Evolutionary conservation across 768 basidiomycete species (phyloP), one percentile per base, ranked within the genome.

Genomic region (Strobilomyces echinocephalus): DNA sequence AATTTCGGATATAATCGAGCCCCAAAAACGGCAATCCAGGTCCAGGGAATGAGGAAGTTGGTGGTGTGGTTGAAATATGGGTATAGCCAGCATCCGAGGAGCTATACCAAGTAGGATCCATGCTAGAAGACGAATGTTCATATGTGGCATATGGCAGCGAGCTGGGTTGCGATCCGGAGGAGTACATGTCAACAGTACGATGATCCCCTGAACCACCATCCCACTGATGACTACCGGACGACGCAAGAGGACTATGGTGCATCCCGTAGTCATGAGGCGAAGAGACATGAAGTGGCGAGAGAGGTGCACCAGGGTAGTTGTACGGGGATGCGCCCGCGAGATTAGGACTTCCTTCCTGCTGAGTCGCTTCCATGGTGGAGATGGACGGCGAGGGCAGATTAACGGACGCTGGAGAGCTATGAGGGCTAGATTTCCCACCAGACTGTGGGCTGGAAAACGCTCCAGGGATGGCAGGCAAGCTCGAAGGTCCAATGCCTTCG

Each of bases 21-120:
- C 89, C 91, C 30, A 82, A 79, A 75, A 92, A 93, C 1, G 89
- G 91, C n/a, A 91, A 74, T 36, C 88, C 88, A 21, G 83, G 76
- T 9, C 82, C 81, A 57, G 84, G 74, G 65, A 90, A 90, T 5
- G 78, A 75, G n/a, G 85, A 69, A 6, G 77, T 79, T 12, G 84
- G 79, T 3, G 85, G 79, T 11, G 83, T 80, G 11, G 77, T 79
- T 6, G 82, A 83, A 31, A 80, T 70, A 5, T 76, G 76, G 46
- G 70, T 49, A 67, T 65, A 61, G 73, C 72, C 63, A 71, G 60
- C 72, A 75, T 60, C 68, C 65, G 58, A 73, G 75, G 53, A 59
- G 38, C 64, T 53, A 45, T 69, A 69, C 69, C 69, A 69, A n/a
- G 59, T 18, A 20, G 76, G 72, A 58, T 79, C 75, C 28, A 78